phyloP scores from a whole-genome alignment of 108 stramenopile species.

The Conticribra guillardii region DNA sequence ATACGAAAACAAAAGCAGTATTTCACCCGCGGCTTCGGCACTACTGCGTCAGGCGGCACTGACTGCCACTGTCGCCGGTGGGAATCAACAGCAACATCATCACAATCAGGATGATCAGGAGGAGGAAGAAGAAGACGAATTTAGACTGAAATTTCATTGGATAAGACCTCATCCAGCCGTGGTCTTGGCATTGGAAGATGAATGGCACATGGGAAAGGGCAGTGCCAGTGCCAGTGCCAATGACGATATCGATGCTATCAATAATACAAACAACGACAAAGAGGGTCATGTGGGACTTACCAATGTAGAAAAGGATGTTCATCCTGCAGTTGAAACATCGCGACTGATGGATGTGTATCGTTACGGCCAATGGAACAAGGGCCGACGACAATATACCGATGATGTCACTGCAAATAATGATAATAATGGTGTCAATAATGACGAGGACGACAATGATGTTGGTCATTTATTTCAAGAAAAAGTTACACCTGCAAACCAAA shows the following conservation, averaged over 20 bases:
- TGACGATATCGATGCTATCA: neutral
- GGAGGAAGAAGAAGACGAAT: constrained; percentile 21
- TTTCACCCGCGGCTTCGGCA: constrained; percentile 27
- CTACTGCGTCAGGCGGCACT: constrained; percentile 32
- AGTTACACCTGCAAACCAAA: no score
- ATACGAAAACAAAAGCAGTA: constrained; percentile 20
- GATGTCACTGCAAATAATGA: neutral
- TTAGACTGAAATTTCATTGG: constrained; percentile 41
- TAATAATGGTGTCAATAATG: no score
- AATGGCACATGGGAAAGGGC: neutral
- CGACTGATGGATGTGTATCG: constrained; percentile 27
- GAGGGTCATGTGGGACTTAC: no score
- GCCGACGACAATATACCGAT: neutral
- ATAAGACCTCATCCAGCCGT: constrained; percentile 46
- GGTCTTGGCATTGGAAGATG: constrained; percentile 19
- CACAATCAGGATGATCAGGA: neutral
- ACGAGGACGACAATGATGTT: no score
- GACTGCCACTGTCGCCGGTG: neutral
- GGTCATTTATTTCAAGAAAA: no score
- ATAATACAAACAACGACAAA: no score
- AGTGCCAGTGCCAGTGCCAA: neutral
- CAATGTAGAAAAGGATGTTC: constrained; percentile 3
- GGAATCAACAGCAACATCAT: neutral
- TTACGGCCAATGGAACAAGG: constrained; percentile 8
- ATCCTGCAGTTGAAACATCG: constrained; percentile 20